These are phyloP conservation scores for Stentor coeruleus DNA, from an alignment of 73 alveolate species.

Conservation along the genomic window DNA sequence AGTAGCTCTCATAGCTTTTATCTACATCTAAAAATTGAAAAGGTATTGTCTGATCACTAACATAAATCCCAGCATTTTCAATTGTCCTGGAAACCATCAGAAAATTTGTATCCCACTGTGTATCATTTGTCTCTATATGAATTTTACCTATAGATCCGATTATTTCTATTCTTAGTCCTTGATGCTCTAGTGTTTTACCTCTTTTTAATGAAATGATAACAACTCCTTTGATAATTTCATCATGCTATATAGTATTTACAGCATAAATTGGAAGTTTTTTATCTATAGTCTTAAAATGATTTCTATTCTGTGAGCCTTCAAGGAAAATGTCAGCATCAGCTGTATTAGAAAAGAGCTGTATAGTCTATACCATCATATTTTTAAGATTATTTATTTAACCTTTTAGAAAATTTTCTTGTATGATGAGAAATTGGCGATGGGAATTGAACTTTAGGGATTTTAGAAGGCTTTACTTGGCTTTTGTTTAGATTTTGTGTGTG, in stretches of 20 bases:
- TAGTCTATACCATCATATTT: slow-evolving; percentile 6
- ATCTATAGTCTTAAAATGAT: neutral
- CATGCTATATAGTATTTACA: slow-evolving; percentile 19
- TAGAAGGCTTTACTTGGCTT: no score
- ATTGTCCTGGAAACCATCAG: neutral
- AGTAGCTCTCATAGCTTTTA: slow-evolving; percentile 50
- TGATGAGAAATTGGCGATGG: no score
- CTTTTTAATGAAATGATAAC: slow-evolving; percentile 48
- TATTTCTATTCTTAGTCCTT: slow-evolving; percentile 84
- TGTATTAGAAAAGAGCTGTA: neutral
- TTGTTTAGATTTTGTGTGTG: no score
- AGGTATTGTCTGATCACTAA: slow-evolving; percentile 17
- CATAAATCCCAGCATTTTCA: neutral
- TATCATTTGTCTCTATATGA: neutral
- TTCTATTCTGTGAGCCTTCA: slow-evolving; percentile 2
- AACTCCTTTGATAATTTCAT: slow-evolving; percentile 77
- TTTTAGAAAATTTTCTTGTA: no score
- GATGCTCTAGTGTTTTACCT: slow-evolving; percentile 71
- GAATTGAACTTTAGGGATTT: no score
- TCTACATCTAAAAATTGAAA: slow-evolving; percentile 72
- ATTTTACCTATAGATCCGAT: slow-evolving; percentile 44
- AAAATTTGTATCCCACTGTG: neutral
- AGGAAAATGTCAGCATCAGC: neutral
- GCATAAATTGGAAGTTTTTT: neutral
- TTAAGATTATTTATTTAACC: no score